Conservation (phyloP, 2,329 filamentous ascomycete species). For the Aschersonia sp. region DNA sequence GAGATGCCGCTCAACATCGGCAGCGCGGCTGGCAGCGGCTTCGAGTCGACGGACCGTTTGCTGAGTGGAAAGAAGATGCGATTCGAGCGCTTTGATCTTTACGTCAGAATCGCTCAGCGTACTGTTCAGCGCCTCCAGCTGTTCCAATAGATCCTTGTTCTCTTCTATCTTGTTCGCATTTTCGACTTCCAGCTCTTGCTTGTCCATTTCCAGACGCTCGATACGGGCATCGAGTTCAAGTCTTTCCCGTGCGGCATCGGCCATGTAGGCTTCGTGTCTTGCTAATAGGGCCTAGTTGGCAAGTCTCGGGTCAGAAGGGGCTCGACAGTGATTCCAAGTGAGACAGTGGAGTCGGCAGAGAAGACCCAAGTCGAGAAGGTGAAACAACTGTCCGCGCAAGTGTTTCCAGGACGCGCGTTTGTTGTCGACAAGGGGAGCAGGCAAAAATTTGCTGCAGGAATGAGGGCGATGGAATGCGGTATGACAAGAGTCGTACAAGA, state of each 20-base stretch:
- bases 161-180: constrained; percentile 72
- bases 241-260: constrained; percentile 78
- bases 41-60: constrained; percentile 64
- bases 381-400: background rate
- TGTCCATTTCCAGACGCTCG: constrained; percentile 60
- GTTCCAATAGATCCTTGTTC: constrained; percentile 67
- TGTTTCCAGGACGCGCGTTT: background rate
- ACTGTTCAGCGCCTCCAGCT: constrained; percentile 72
- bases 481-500: background rate
- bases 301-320: too few species aligned
- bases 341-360: background rate
- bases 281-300: constrained; percentile 64
- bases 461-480: constrained; percentile 1
- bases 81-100: constrained; percentile 63
- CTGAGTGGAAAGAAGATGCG: constrained; percentile 63
- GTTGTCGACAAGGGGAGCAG: constrained; percentile 1
- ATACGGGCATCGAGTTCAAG: constrained; percentile 58
- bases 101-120: constrained; percentile 68
- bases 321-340: background rate
- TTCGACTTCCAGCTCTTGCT: constrained; percentile 56
- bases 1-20: constrained; percentile 69
- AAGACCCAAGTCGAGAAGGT: background rate
- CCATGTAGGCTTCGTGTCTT: constrained; percentile 89
- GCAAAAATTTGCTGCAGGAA: background rate
- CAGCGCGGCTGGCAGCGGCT: constrained; percentile 57